These are phyloP conservation scores for Dictyostelium firmibasis DNA, from an alignment of 78 protist species.

Conservation along the genomic window DNA sequence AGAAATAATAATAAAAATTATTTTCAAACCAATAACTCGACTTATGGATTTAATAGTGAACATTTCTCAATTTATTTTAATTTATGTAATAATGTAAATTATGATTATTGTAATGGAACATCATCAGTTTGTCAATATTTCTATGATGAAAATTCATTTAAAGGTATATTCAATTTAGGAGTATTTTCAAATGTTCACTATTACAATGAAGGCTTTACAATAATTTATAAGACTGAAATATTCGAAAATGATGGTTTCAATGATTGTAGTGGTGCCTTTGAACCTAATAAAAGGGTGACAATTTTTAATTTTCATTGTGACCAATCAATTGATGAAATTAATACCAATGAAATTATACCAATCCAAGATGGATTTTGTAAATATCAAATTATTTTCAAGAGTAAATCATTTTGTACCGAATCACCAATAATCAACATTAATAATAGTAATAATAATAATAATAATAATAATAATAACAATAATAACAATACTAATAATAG, in stretches of 20 bases:
- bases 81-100: neutral
- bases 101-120: neutral
- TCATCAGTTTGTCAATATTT: neutral
- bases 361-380: neutral
- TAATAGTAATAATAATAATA: too few relatives aligned
- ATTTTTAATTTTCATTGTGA: neutral
- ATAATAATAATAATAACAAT: neutral
- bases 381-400: neutral
- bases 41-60: neutral
- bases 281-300: neutral
- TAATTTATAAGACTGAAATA: neutral
- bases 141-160: neutral
- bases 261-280: neutral
- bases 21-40: neutral
- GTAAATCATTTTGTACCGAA: neutral
- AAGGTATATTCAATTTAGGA: neutral
- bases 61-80: neutral
- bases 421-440: neutral
- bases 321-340: neutral
- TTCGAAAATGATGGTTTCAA: neutral
- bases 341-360: neutral
- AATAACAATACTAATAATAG: neutral
- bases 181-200: neutral
- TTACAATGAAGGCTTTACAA: neutral
- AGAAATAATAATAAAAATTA: neutral